These are phyloP conservation scores for Plectosphaerella plurivora DNA, from an alignment of 2,329 filamentous ascomycete genomes.

Conservation along the genomic window DNA sequence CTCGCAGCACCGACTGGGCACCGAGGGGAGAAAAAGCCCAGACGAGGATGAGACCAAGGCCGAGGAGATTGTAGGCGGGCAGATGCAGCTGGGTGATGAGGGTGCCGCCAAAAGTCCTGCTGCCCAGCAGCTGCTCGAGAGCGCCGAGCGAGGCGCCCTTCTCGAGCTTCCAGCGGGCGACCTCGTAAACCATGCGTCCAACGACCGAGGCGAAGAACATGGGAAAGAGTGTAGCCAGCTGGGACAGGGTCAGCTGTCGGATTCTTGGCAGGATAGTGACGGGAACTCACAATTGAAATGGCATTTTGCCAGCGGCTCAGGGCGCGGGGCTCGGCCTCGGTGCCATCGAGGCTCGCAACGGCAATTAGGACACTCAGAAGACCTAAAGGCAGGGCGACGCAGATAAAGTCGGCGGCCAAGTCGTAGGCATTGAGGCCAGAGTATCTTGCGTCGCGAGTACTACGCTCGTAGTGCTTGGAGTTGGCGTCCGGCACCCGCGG, in stretches of 20 bases:
- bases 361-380: not conserved
- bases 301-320: not conserved
- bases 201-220: conserved; percentile 21
- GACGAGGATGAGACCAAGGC: conserved; percentile 16
- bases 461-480: too few species aligned
- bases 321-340: not conserved
- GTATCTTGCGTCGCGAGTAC: too few species aligned
- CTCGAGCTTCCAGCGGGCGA: conserved; percentile 21
- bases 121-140: conserved; percentile 24
- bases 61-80: conserved; percentile 18
- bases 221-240: conserved; percentile 19
- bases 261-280: not conserved
- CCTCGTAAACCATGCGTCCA: conserved; percentile 19
- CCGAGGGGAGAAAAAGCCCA: conserved; percentile 25
- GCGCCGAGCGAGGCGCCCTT: conserved; percentile 17
- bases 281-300: not conserved
- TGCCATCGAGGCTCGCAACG: not conserved
- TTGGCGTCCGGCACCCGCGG: too few species aligned
- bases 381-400: not conserved
- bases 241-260: not conserved
- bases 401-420: not conserved
- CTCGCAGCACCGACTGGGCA: conserved; percentile 20
- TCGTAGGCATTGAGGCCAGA: not conserved
- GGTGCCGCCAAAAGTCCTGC: conserved; percentile 20
- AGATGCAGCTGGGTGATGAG: conserved; percentile 19